Base-by-base conservation (phyloP, 495 filamentous ascomycete genomes). In the Aspergillus sparsus region DNA sequence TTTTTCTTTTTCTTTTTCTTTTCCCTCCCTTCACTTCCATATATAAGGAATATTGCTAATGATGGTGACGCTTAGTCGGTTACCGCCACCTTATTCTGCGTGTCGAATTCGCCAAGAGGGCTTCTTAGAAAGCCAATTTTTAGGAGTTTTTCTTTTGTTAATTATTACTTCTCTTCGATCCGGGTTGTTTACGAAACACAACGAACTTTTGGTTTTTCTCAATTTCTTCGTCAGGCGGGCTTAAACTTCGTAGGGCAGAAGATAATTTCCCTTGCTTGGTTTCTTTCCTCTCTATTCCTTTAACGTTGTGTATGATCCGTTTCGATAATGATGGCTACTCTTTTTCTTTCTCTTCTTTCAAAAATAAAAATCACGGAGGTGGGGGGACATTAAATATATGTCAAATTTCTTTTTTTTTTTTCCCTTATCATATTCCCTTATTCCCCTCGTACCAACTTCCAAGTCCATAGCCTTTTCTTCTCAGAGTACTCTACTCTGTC, bases 71-170 rank as follows among this genome's bases (percentile, higher is more conserved):
- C 63, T 5, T 62, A 86, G 83, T 89, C 76, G 91, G 91, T 70
- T 96, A 92, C 77, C 87, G 88, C 71, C 91, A 96, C 76, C 80
- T 96, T 65, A 96, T 96, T 71, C 75, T 96, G 61, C 87, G 89
- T 69, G 91, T 96, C 61, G 91, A 96, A 74, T 96, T 96, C 75
- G 90, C 91, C 51, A 94, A 94, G 85, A 87, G 90, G 73, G 80
- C 89, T 60, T 77, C 81, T 63, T 85, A 79, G 67, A 75, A 61
- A 69, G 55, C 16, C 50, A 27, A 1, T 27, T 27, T 27, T 27
- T 27, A 27, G 21, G 21, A 27, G 21, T 27, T 27, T 44, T 52
- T 32, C 68, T 57, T 59, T 60, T 59, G 57, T 58, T 62, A 69
- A 64, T 65, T 63, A 62, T 55, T 61, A 62, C 65, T 61, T 55